Conservation (phyloP, 805 yeast genomes). For the Zygosaccharomyces pseudorouxii region DNA sequence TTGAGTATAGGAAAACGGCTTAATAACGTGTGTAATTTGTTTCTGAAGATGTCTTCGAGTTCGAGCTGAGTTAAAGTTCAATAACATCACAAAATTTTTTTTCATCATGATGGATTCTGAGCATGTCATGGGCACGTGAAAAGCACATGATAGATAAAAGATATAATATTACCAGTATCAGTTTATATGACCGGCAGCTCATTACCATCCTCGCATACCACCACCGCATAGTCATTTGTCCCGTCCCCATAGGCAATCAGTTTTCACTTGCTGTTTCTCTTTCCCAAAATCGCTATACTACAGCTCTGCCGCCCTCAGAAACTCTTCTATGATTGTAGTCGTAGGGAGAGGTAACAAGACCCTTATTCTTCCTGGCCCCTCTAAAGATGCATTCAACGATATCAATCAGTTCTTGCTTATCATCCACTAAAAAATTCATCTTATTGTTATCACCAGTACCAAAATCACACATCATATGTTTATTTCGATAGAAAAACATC, state of each 20-base stretch:
- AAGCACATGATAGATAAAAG: background rate
- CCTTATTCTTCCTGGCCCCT: constrained; percentile 90
- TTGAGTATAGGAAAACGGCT: constrained; percentile 9
- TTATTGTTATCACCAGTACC: constrained; percentile 98
- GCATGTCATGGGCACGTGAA: background rate
- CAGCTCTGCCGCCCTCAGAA: background rate
- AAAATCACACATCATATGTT: constrained; percentile 97
- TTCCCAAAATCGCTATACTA: background rate
- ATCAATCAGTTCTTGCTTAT: constrained; percentile 86
- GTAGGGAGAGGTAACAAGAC: constrained; percentile 80
- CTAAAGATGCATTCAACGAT: constrained; percentile 83
- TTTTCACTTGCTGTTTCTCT: background rate
- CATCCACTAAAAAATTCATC: constrained; percentile 71
- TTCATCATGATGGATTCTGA: background rate
- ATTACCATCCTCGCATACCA: background rate
- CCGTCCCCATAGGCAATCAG: background rate
- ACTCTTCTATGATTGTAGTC: constrained; percentile 47
- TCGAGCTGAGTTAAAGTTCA: background rate
- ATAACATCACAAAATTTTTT: constrained; percentile 1
- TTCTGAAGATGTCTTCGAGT: background rate
- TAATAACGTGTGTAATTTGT: background rate
- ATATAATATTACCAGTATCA: background rate
- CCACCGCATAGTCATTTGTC: too few species aligned
- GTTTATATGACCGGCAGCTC: too few species aligned
- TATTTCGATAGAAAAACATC: constrained; percentile 90